Evolutionary conservation across 306 rosid genomes (phyloP).

Genomic region (Oxytropis ochrocephala): DNA sequence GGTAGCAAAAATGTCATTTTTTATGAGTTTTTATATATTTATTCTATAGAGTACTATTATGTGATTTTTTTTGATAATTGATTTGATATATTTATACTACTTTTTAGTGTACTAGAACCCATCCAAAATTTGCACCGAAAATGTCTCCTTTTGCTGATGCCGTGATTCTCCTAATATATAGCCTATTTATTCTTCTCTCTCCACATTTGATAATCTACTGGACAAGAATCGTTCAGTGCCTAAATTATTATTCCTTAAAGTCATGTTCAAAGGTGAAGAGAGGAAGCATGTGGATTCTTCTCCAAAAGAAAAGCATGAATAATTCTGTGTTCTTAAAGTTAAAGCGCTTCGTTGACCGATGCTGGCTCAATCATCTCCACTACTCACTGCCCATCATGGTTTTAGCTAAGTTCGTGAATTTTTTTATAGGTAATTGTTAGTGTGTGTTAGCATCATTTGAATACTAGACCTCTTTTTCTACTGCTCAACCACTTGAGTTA

Average conservation of each 20-base stretch:
- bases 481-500: too few relatives aligned
- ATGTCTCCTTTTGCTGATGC: constrained; percentile 23
- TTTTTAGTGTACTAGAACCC: background rate
- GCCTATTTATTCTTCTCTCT: constrained; percentile 17
- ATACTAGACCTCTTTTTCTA: too few relatives aligned
- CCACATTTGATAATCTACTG: constrained; percentile 18
- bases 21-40: too few relatives aligned
- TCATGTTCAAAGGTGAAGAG: constrained; percentile 26
- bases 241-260: constrained; percentile 10
- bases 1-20: too few relatives aligned
- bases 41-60: too few relatives aligned
- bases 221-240: constrained; percentile 23
- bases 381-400: constrained; percentile 1
- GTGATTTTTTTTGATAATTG: too few relatives aligned
- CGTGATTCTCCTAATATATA: constrained; percentile 18
- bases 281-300: constrained; percentile 24
- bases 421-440: too few relatives aligned
- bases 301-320: background rate
- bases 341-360: constrained; percentile 3
- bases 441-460: too few relatives aligned
- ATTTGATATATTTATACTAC: too few relatives aligned
- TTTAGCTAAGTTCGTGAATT: background rate
- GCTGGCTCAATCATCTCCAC: constrained; percentile 3
- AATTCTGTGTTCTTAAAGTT: background rate
- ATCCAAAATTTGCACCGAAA: constrained; percentile 14